These are phyloP conservation scores for Penicillium sp. DNA, from an alignment of 2,329 filamentous ascomycete species.

Conservation along the genomic window DNA sequence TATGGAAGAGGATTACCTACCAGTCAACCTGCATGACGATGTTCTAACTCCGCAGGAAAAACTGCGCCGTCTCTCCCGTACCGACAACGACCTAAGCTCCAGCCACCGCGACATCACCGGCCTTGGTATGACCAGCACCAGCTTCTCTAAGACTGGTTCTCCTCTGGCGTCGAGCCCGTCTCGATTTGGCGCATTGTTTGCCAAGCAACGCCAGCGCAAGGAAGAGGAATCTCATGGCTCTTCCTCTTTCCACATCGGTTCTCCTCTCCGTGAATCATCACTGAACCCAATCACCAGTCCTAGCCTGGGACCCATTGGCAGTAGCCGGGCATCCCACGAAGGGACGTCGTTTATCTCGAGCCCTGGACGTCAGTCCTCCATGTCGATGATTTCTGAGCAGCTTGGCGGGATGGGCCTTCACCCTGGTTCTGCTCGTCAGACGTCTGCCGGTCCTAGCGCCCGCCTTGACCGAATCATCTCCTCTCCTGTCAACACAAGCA, in stretches of 20 bases:
- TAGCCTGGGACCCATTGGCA: conserved; percentile 52
- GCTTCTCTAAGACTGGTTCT: conserved; percentile 54
- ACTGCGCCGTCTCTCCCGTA: conserved; percentile 59
- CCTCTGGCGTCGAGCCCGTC: conserved; percentile 61
- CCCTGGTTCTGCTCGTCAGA: conserved; percentile 41
- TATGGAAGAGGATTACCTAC: conserved; percentile 87
- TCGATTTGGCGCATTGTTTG: conserved; percentile 61
- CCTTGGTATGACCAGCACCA: conserved; percentile 51
- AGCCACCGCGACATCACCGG: conserved; percentile 52
- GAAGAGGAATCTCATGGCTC: conserved; percentile 51
- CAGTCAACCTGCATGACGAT: conserved; percentile 65
- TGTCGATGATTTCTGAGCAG: conserved; percentile 63
- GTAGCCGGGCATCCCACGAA: conserved; percentile 50
- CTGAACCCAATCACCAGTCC: conserved; percentile 52
- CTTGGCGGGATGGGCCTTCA: conserved; percentile 48
- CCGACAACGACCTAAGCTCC: conserved; percentile 52
- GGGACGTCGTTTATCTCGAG: conserved; percentile 54
- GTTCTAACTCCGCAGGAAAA: conserved; percentile 63
- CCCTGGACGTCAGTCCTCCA: conserved; percentile 57
- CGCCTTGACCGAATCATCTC: conserved; percentile 48
- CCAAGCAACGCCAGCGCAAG: conserved; percentile 52
- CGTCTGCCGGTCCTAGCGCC: conserved; percentile 31
- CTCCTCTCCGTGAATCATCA: conserved; percentile 63
- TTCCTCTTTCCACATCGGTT: conserved; percentile 62
- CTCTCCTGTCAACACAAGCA: conserved; percentile 46